Percentiles rank a stretch among this genome's conserved stretches.
Evolutionary conservation across 352 stramenopile species (phyloP).

Genomic region (Globisporangium ultimum): DNA sequence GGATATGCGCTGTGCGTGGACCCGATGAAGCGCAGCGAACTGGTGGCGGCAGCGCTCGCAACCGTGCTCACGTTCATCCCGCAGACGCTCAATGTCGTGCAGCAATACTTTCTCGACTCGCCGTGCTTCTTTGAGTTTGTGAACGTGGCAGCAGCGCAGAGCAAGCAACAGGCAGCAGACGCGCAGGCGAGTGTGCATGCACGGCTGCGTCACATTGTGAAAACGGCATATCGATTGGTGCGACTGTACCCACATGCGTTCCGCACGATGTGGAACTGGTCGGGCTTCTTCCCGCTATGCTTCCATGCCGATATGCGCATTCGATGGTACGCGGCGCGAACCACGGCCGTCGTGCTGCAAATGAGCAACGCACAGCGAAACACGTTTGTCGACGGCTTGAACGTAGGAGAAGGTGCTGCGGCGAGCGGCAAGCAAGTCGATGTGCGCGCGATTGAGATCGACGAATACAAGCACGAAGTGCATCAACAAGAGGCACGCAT

Average conservation of each 20-base stretch:
- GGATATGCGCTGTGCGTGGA: slow-evolving; percentile 35
- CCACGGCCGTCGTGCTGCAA: slow-evolving; percentile 54
- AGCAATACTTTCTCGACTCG: slow-evolving; percentile 60
- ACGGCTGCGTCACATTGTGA: slow-evolving; percentile 54
- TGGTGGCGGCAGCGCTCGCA: slow-evolving; percentile 46
- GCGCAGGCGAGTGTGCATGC: slow-evolving; percentile 18
- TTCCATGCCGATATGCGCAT: slow-evolving; percentile 58
- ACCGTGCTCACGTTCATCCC: slow-evolving; percentile 54
- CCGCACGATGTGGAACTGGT: slow-evolving; percentile 75
- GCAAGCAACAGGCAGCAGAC: slow-evolving; percentile 28
- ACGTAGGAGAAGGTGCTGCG: slow-evolving; percentile 43
- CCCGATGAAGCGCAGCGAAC: slow-evolving; percentile 46
- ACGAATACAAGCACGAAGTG: slow-evolving; percentile 43
- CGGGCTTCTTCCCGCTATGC: slow-evolving; percentile 73
- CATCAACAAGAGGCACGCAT: slow-evolving; percentile 50
- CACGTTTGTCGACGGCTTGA: slow-evolving; percentile 52
- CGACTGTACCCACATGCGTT: slow-evolving; percentile 49
- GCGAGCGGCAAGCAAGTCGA: slow-evolving; percentile 27
- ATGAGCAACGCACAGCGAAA: slow-evolving; percentile 71
- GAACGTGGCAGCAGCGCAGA: slow-evolving; percentile 36
- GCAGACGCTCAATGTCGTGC: slow-evolving; percentile 47
- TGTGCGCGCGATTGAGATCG: slow-evolving; percentile 55
- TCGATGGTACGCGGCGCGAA: slow-evolving; percentile 61
- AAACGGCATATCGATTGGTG: slow-evolving; percentile 58
- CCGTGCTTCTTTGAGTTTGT: slow-evolving; percentile 79